Evolutionary conservation across 805 yeast genomes (phyloP), one percentile per base, ranked within the genome.

Genomic region (Kluyveromyces siamensis): DNA sequence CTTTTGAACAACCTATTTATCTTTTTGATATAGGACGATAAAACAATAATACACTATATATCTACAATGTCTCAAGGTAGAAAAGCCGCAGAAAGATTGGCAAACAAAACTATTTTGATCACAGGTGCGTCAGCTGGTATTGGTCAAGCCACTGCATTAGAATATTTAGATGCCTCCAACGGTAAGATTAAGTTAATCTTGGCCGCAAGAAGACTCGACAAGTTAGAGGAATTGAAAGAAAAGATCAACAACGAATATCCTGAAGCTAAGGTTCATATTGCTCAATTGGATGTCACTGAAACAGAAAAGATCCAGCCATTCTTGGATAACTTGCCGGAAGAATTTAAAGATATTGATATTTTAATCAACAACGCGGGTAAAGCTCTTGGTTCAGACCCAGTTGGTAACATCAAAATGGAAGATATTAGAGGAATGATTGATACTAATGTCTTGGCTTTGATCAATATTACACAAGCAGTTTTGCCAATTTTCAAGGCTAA

Each of bases 121-220:
- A 87, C 98, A n/a, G 98, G 98, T 53, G 98, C 98, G 8, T 87
- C 96, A 25, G 81, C 96, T 14, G 98, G 98, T 48, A 91, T 91
- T 59, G 99, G 98, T 11, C 80, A 80, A 55, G 93, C 96, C 47
- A 89, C 96, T 10, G 98, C 97, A 14, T 67, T 75, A 43, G 95
- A 90, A 63, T 81, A 87, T 55, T 93, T 96, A 40, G 80, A 62
- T 19, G 87, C 88, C 14, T 73, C 91, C 19, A 72, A 78, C 44
- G 95, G 96, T 33, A 65, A 82, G 11, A 63, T 84, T 56, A 82
- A 84, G 59, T 74, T 88, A 57, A 73, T 88, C 52, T 72, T 88
- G 21, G 75, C 89, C 3, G 96, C 96, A 3, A 80, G 96, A 68
- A 81, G 96, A 69, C 54, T 74, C 37, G 87, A 81, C 7, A 79